A percentile compares a stretch with the other conserved stretches of the same genome.
Conservation (phyloP, 192 early-diverging fungal genomes). For the Coemansia sp. region DNA sequence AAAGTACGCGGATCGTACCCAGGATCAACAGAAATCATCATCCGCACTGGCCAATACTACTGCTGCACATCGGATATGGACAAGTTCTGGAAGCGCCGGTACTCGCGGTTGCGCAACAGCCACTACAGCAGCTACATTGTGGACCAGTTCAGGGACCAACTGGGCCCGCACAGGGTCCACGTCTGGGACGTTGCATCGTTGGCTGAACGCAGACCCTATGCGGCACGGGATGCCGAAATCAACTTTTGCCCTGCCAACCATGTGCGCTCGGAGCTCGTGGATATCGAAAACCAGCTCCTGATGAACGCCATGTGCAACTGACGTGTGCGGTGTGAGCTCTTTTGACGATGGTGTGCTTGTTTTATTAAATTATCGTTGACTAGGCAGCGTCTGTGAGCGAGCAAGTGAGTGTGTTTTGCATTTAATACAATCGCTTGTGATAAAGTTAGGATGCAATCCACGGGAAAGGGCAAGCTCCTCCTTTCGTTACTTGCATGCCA, state of each 20-base stretch:
- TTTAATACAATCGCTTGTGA: too few species aligned
- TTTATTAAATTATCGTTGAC: too few species aligned
- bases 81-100: constrained; percentile 32
- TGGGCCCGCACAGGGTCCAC: not conserved
- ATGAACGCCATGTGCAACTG: constrained; percentile 16
- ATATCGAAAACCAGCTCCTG: constrained; percentile 53
- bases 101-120: constrained; percentile 30
- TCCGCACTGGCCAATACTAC: constrained; percentile 58
- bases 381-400: too few species aligned
- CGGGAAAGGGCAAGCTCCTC: too few species aligned
- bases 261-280: constrained; percentile 47
- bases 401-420: too few species aligned
- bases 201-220: constrained; percentile 30
- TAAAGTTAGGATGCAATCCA: too few species aligned
- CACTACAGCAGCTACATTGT: constrained; percentile 33
- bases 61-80: constrained; percentile 56
- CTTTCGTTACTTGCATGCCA: too few species aligned
- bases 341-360: too few species aligned
- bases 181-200: constrained; percentile 54
- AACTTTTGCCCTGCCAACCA: constrained; percentile 55
- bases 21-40: constrained; percentile 33
- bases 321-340: too few species aligned
- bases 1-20: constrained; percentile 34
- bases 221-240: constrained; percentile 19
- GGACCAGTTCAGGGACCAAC: constrained; percentile 15